Evolutionary conservation across 2,329 filamentous ascomycete species (phyloP).

Genomic region (Venturia asperata): DNA sequence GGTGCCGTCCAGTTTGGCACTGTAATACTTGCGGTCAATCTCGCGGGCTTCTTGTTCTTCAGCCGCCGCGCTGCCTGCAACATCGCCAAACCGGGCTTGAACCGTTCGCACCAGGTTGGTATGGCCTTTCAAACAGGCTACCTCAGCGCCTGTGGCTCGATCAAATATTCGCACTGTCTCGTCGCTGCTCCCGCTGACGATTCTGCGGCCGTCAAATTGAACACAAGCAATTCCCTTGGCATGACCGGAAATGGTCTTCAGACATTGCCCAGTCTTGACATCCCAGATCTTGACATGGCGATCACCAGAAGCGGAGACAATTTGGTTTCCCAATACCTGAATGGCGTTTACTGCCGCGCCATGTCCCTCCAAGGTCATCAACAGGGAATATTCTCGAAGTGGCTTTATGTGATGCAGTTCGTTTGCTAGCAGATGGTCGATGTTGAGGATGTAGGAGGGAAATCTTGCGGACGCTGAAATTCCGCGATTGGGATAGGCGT

Average conservation of each 20-base stretch:
- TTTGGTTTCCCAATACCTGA: conserved; percentile 74
- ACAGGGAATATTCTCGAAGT: conserved; percentile 62
- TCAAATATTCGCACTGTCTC: conserved; percentile 96
- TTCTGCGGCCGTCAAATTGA: conserved; percentile 86
- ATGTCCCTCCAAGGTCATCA: conserved; percentile 77
- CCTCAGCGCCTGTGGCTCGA: conserved; percentile 73
- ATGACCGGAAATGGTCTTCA: conserved; percentile 75
- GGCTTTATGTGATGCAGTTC: conserved; percentile 44
- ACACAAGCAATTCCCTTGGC: conserved; percentile 95
- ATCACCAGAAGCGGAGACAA: conserved; percentile 93
- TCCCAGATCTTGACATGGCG: conserved; percentile 93
- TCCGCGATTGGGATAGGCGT: conserved; percentile 33
- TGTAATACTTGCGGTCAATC: conserved; percentile 67
- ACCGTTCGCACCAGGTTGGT: conserved; percentile 83
- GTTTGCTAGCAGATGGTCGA: conserved; percentile 33
- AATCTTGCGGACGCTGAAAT: conserved; percentile 38
- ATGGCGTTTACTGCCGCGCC: conserved; percentile 92
- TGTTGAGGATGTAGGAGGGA: conserved; percentile 50
- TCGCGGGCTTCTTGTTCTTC: conserved; percentile 64
- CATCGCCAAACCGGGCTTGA: conserved; percentile 87
- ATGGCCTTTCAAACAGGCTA: conserved; percentile 79
- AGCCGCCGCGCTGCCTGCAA: conserved; percentile 70
- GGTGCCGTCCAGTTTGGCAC: conserved; percentile 44
- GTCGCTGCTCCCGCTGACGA: conserved; percentile 94
- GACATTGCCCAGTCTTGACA: conserved; percentile 69